Evolutionary conservation across 208 protist species (phyloP), one percentile per base, ranked within the genome.

Genomic region (Leishmania amazonensis): DNA sequence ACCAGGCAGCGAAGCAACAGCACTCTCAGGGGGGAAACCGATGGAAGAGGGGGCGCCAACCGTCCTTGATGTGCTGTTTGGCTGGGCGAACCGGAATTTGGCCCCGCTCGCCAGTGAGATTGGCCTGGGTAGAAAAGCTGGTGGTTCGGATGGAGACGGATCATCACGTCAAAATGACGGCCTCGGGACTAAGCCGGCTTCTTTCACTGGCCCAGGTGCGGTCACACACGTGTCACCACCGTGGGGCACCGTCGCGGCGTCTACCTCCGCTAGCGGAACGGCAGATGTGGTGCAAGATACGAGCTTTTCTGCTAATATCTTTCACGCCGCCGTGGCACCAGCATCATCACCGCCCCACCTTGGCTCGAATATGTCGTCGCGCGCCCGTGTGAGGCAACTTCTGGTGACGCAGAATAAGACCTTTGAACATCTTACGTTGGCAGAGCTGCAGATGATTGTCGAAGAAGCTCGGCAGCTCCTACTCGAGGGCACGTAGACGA

Each of bases 391-490:
- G 21, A 70, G 78, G 1, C 70, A 86, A 47, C 81, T 89, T 21
- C 75, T 89, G 7, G 80, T 84, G 13, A 84, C 80, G 35, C 87
- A 94, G 58, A 79, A 87, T 38, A 93, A 90, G 67, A 45, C 84
- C 7, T 96, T 95, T 85, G 91, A 94, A 15, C 62, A 90, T 31
- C 86, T 96, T 38, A 90, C 90, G 2, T 80, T 92, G 31, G 73
- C 81, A 15, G 89, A 96, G 82, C 83, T 96, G 35, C 85, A 89
- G 60, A 82, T 85, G 42, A 90, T 96, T 79, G 90, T 96, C 4
- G 87, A 92, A 62, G 89, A 95, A 79, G 89, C 91, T 38, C 86
- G 93, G 0, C 70, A 78, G 60, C 76, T 89, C 1, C 51, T 85
- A 4, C 65, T 21, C 0, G 79, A 83, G 51, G 54, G 40, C 0